Base-by-base conservation (phyloP, 2,329 filamentous ascomycete genomes). In the Pseudodiploospora longispora region DNA sequence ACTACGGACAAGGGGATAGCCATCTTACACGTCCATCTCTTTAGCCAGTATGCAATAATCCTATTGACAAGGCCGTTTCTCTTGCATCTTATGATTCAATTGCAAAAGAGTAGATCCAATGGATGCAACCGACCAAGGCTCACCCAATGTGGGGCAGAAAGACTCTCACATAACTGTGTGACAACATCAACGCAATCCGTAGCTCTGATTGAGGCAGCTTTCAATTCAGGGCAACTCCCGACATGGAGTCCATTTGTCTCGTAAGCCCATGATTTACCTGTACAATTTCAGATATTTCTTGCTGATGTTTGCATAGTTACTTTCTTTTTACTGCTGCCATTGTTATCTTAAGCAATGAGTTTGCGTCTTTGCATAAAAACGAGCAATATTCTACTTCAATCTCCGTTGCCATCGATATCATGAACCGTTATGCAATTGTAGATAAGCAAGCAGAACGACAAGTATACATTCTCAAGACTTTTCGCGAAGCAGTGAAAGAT, bases 31-130 rank as follows among this genome's bases (percentile, higher is more conserved):
- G 66, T 75, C 46, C 80, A 82, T 47, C 63, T 84, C 27, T 64
- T 83, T 32, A 76, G 82, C 46, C 76, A 72, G 44, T 79, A 84
- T 55, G 76, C 78, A 0, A 71, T 82, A 36, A 72, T 84, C 28
- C 66, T 85, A 0, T 68, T 85, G 1, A 81, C 77, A 1, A 68
- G 81, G 29, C 80, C 82, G 0, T 83, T 84, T 56, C 80, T 83
- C 46, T 61, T 83, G 10, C 76, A 73, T 46, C 67, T 80, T 9
- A 65, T 81, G 35, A 76, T 67, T 44, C 62, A 64, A 54, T 55
- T 59, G 2, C 58, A 61, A 10, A 41, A 48, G n/a, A 39, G 39
- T 8, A 42, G 38, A 6, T 36, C 40, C 2, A 44, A 44, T 4
- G 38, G 19, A 3, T 34, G 39, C 5, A 36, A 44, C 8, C 34